Conservation (phyloP, 371 early-diverging fungal species). For the Apophysomyces elegans region DNA sequence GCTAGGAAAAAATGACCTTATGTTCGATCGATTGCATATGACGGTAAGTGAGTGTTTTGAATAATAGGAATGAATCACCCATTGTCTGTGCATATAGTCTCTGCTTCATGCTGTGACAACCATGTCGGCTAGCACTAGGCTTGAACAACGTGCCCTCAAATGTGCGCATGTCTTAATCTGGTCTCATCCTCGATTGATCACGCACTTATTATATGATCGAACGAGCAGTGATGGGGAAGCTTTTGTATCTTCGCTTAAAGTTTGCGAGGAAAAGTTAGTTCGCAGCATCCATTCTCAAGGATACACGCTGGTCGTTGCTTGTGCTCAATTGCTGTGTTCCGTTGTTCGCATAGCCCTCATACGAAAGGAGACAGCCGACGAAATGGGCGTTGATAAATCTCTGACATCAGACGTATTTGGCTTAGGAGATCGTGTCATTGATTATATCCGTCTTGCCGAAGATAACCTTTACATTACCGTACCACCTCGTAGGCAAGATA, state of each 20-base stretch:
- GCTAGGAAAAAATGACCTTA: slow-evolving; percentile 35
- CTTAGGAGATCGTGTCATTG: background rate
- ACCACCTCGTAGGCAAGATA: background rate
- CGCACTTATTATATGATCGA: background rate
- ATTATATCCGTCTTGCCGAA: background rate
- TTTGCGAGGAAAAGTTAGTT: slow-evolving; percentile 22
- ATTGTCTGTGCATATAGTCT: background rate
- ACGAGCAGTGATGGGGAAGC: background rate
- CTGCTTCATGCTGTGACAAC: slow-evolving; percentile 7
- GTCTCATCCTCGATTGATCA: background rate
- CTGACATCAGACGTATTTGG: slow-evolving; percentile 1
- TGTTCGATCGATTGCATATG: slow-evolving; percentile 36
- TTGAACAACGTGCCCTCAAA: slow-evolving; percentile 2
- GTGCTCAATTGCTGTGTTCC: slow-evolving; percentile 22
- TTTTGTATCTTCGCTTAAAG: slow-evolving; percentile 12
- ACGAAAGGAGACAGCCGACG: background rate
- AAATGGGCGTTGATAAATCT: slow-evolving; percentile 26
- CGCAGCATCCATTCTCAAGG: slow-evolving; percentile 11
- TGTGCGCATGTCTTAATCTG: slow-evolving; percentile 1
- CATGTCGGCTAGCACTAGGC: background rate
- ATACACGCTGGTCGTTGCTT: slow-evolving; percentile 25
- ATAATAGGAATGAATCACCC: background rate
- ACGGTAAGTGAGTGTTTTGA: slow-evolving; percentile 14
- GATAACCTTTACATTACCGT: background rate
- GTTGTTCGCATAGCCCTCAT: slow-evolving; percentile 19